Percentiles rank a stretch among this genome's conserved stretches.
Evolutionary conservation across 2,329 filamentous ascomycete genomes (phyloP).

Genomic region (Ascochyta clinopodiicola): DNA sequence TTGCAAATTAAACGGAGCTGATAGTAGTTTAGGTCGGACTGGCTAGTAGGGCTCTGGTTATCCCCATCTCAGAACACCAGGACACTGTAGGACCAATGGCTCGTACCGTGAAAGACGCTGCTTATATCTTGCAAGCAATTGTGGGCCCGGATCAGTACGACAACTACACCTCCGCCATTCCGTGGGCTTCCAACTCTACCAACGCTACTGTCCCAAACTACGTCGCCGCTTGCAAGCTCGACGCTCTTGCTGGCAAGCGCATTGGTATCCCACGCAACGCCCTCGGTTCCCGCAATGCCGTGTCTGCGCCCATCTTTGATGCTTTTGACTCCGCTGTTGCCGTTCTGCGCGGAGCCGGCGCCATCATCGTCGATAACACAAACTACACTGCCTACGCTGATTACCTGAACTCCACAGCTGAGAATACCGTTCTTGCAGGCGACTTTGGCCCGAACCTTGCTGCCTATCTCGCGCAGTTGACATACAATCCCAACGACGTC

Average conservation of each 20-base stretch:
- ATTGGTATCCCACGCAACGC: constrained; percentile 70
- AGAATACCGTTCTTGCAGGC: constrained; percentile 58
- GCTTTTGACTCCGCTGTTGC: constrained; percentile 64
- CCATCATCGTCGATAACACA: constrained; percentile 65
- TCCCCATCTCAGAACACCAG: constrained; percentile 67
- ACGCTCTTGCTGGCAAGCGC: constrained; percentile 62
- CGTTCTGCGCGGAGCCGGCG: constrained; percentile 62
- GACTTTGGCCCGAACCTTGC: constrained; percentile 67
- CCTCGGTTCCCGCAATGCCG: constrained; percentile 49
- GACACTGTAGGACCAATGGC: constrained; percentile 66
- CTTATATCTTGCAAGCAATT: constrained; percentile 65
- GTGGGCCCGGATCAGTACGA: constrained; percentile 60
- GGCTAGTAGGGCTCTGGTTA: constrained; percentile 66
- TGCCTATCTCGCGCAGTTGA: constrained; percentile 63
- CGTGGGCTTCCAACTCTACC: constrained; percentile 48
- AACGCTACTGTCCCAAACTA: constrained; percentile 63
- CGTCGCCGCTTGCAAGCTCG: constrained; percentile 62
- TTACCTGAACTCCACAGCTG: constrained; percentile 50
- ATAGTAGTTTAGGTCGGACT: constrained; percentile 57
- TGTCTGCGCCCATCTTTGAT: constrained; percentile 51
- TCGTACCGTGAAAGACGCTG: constrained; percentile 65
- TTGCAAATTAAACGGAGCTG: neutral
- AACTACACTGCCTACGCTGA: constrained; percentile 63
- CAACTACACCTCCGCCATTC: constrained; percentile 66
- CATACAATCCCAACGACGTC: constrained; percentile 64